Conservation (phyloP, 73 alveolate genomes). For the Paramecium biaurelia region DNA sequence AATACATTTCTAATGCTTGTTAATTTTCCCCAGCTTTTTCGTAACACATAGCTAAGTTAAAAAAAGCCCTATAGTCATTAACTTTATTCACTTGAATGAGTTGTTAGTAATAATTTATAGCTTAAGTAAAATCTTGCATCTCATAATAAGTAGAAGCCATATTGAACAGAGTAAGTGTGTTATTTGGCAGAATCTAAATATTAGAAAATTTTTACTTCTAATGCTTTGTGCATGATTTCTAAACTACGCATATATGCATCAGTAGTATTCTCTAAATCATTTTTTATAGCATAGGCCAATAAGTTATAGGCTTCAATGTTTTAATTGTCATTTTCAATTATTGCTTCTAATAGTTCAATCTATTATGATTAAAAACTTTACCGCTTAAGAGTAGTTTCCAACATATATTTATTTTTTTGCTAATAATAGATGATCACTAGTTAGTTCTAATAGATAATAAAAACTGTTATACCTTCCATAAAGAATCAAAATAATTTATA, state of each 20-base stretch:
- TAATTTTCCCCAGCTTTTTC: slow-evolving; percentile 35
- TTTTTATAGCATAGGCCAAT: slow-evolving; percentile 41
- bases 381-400: slow-evolving; percentile 25
- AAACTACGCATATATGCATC: slow-evolving; percentile 17
- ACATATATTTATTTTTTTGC: neutral
- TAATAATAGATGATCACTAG: neutral
- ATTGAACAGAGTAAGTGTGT: slow-evolving; percentile 3
- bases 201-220: neutral
- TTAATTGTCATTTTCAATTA: slow-evolving; percentile 2
- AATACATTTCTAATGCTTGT: slow-evolving; percentile 16
- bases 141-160: slow-evolving; percentile 37
- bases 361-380: neutral
- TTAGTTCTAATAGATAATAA: neutral
- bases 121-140: neutral
- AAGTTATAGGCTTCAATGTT: slow-evolving; percentile 28
- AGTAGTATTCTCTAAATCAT: slow-evolving; percentile 40
- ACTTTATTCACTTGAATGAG: neutral
- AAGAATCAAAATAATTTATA: neutral
- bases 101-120: neutral
- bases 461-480: slow-evolving; percentile 19
- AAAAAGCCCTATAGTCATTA: slow-evolving; percentile 28
- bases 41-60: slow-evolving; percentile 43
- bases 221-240: slow-evolving; percentile 34
- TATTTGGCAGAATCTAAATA: neutral
- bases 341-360: neutral